Evolutionary conservation across 192 early-diverging fungal genomes (phyloP), one percentile per base, ranked within the genome.

Genomic region (Phlyctochytrium planicorne): DNA sequence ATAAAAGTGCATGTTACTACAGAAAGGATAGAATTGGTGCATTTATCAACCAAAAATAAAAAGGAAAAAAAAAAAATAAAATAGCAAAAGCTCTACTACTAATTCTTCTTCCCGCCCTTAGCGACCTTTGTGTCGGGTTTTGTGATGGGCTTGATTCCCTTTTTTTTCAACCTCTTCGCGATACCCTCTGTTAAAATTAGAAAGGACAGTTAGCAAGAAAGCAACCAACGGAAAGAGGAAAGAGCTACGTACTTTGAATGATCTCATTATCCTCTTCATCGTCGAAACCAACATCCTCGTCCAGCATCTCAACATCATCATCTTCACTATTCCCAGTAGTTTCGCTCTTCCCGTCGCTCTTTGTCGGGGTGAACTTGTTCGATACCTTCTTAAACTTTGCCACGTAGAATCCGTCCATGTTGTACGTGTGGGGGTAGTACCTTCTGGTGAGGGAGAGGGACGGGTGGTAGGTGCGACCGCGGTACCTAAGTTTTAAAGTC

Each of bases 351-450:
- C 24, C 52, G 1, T 71, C 60, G 32, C 35, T 30, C 32, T 68
- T 65, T 34, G 65, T 60, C 0, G 62, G 33, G 23, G 71, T 74
- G 67, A 89, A 87, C 79, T 92, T 94, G 82, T 97, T 98, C 53
- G 90, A 91, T 6, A 90, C 75, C 78, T 99, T 98, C 74, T 97
- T 91, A 76, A 99, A 89, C 69, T 99, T 99, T 52, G 97, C 93
- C 14, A 99, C 95, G 80, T 85, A 99, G 88, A 99, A 99, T 35
- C 97, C 97, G 75, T 99, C 97, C 97, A 99, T 98, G 75, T 99
- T 99, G 76, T 98, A 92, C 30, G 94, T 88, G 70, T 99, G 97
- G 34, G 97, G 94, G 76, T 97, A 99, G 79, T 91, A 97, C 36
- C 97, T 84, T 57, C 92, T 81, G 1, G 95, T 94, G 65, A 94